Evolutionary conservation across 805 yeast genomes (phyloP).

Genomic region (Ascoidea tarda): DNA sequence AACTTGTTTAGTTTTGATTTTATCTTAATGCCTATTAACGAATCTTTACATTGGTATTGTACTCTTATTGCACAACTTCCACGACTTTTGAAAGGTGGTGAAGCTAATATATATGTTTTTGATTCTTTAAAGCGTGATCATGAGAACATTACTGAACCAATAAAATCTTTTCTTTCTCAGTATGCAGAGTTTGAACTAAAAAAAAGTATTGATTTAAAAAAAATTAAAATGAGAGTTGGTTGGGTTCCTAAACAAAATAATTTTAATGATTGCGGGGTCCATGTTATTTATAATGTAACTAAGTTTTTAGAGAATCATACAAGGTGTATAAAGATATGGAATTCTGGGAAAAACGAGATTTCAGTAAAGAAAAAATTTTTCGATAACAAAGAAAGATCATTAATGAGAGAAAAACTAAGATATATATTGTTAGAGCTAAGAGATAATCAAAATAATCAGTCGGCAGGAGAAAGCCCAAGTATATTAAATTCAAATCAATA

Average conservation of each 20-base stretch:
- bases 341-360: conserved; percentile 11
- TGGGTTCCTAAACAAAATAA: conserved; percentile 76
- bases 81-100: conserved; percentile 11
- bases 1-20: conserved; percentile 45
- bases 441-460: conserved; percentile 11
- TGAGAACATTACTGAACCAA: conserved; percentile 32
- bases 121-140: conserved; percentile 67
- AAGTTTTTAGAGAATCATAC: conserved; percentile 38
- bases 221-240: conserved; percentile 33
- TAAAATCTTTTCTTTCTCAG: conserved; percentile 43
- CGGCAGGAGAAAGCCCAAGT: conserved; percentile 7
- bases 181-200: conserved; percentile 57
- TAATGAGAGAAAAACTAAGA: conserved; percentile 14
- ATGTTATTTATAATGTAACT: conserved; percentile 61
- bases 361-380: conserved; percentile 11
- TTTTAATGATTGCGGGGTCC: conserved; percentile 90
- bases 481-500: conserved; percentile 4
- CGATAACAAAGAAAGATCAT: conserved; percentile 15
- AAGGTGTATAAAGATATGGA: conserved; percentile 37
- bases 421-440: conserved; percentile 5
- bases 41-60: conserved; percentile 77
- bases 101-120: conserved; percentile 40
- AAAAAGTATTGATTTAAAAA: conserved; percentile 28
- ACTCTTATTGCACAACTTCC: conserved; percentile 51
- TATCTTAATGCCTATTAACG: conserved; percentile 72